Percentiles rank a stretch among this genome's conserved stretches.
Conservation (phyloP, 2,329 filamentous ascomycete species). For the Fusarium beomiforme region DNA sequence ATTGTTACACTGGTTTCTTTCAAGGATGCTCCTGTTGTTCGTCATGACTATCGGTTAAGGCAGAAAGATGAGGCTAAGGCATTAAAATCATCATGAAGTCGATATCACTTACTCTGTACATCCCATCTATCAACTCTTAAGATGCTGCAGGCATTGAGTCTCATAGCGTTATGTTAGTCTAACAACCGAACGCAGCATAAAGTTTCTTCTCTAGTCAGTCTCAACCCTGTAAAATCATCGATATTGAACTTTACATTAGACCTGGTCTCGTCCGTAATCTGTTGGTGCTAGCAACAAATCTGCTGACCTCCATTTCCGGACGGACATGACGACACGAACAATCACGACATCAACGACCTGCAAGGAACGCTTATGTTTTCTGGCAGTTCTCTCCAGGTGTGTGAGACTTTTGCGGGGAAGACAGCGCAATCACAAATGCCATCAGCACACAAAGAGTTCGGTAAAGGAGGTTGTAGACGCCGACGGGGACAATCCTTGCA, state of each 20-base stretch:
- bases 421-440: conserved; percentile 6
- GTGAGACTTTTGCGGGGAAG: conserved; percentile 24
- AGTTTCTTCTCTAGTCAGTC: neutral
- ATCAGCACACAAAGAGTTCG: conserved; percentile 17
- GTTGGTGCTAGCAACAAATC: neutral
- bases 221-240: neutral
- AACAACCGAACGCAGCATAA: neutral
- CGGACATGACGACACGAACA: conserved; percentile 28
- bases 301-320: conserved; percentile 17
- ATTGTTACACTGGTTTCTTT: neutral
- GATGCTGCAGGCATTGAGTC: neutral
- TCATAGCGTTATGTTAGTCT: neutral
- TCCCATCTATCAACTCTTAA: neutral
- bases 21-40: neutral
- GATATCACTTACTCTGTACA: neutral
- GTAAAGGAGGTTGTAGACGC: conserved; percentile 28
- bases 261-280: neutral
- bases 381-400: conserved; percentile 9
- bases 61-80: conserved; percentile 30
- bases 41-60: conserved; percentile 11
- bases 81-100: neutral
- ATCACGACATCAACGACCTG: conserved; percentile 32
- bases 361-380: conserved; percentile 34
- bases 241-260: neutral
- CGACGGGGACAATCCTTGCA: conserved; percentile 24